Conservation (phyloP, 2,329 filamentous ascomycete genomes). For the Didymella lethalis region DNA sequence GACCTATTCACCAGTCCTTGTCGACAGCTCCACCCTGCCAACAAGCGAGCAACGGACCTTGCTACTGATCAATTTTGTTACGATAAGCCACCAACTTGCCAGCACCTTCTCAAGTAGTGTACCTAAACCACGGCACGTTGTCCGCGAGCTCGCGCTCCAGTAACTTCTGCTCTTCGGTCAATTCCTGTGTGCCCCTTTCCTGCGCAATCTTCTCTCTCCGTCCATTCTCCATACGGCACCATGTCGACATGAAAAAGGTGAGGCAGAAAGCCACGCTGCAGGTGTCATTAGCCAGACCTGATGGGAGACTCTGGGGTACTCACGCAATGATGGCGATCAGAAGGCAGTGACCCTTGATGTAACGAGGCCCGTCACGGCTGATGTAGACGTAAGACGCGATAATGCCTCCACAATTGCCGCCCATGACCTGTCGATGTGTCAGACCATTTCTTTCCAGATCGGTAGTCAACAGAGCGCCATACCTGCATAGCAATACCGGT, state of each 20-base stretch:
- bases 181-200: slow-evolving; percentile 56
- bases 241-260: slow-evolving; percentile 64
- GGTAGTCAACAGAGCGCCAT: background rate
- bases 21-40: background rate
- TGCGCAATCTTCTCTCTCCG: slow-evolving; percentile 59
- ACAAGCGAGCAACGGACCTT: background rate
- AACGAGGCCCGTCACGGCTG: slow-evolving; percentile 54
- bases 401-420: slow-evolving; percentile 76
- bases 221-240: slow-evolving; percentile 64
- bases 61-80: background rate
- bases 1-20: background rate
- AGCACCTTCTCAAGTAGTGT: slow-evolving; percentile 30
- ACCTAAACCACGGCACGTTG: slow-evolving; percentile 58
- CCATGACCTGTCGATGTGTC: slow-evolving; percentile 50
- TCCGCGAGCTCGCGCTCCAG: slow-evolving; percentile 65
- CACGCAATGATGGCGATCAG: slow-evolving; percentile 56
- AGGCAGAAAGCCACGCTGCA: slow-evolving; percentile 59
- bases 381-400: slow-evolving; percentile 62
- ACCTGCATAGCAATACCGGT: slow-evolving; percentile 64
- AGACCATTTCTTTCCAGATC: background rate
- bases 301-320: slow-evolving; percentile 1
- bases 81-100: background rate
- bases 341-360: slow-evolving; percentile 56
- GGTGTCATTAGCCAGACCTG: slow-evolving; percentile 16
- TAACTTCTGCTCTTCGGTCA: slow-evolving; percentile 63